Evolutionary conservation across 768 basidiomycete species (phyloP), one percentile per base, ranked within the genome.

Genomic region (Termitomyces sp.): DNA sequence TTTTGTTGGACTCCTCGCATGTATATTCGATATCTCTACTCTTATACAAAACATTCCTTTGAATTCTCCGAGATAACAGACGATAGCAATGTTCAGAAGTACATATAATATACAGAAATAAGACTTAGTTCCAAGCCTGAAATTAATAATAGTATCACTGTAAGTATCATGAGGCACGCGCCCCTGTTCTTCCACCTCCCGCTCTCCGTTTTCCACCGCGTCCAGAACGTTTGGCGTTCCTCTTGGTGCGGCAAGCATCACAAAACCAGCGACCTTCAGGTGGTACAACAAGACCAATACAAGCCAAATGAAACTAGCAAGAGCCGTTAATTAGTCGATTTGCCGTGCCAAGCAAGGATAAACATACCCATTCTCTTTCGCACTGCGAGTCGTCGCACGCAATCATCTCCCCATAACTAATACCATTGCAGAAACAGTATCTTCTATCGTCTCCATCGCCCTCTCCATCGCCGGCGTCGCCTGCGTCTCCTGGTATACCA

Each of bases 341-440:
- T 17, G 30, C 50, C 14, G 48, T 46, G 40, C 25, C 45, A 52
- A 53, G 44, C 39, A 61, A 52, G 53, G 53, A 54, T 45, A 62
- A 7, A 86, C 90, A 67, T 63, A 95, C 94, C 94, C 94, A 97
- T 87, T 95, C 93, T 56, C 78, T 77, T 63, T 86, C 84, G 72
- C 94, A 96, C 44, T 79, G 76, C 17, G 76, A 73, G 64, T 86
- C 90, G 68, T 97, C 94, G 68, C 94, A 97, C 23, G 86, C 94
- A 63, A 97, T 91, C 94, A 97, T 96, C 73, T 94, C 89, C 37
- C 94, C 94, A 63, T 88, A 94, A 65, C 91, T 93, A 58, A 85
- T 79, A 17, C 88, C 76, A 61, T 90, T 79, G 70, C 94, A 98
- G 75, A 86, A 79, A 72, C 94, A 98, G 67, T 98, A 96, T 14